phyloP scores from a whole-genome alignment of 2,329 filamentous ascomycete species.

The Periconia digitata region DNA sequence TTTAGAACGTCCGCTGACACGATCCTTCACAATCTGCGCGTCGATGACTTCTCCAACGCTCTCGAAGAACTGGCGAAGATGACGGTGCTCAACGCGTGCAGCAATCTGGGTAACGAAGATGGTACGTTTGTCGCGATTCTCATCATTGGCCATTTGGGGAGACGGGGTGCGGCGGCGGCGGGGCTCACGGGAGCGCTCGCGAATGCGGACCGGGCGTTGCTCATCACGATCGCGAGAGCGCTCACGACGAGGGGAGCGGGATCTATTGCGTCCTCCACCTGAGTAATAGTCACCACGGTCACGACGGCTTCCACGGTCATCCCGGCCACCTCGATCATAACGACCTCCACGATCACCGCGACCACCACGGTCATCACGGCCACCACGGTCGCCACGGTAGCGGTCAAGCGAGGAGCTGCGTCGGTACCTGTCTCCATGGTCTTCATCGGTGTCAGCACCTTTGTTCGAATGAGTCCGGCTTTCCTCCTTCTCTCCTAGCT shows the following conservation, averaged over 20 bases:
- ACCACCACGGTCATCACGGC: neutral
- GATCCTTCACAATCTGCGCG: constrained; percentile 97
- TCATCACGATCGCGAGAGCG: constrained; percentile 53
- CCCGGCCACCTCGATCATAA: constrained; percentile 16
- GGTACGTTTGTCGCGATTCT: constrained; percentile 94
- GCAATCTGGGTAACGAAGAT: constrained; percentile 99
- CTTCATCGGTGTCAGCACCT: constrained; percentile 41
- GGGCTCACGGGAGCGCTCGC: constrained; percentile 55
- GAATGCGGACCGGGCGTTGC: constrained; percentile 41
- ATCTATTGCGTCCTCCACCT: constrained; percentile 38
- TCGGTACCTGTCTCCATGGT: constrained; percentile 35
- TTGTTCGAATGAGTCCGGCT: constrained; percentile 34
- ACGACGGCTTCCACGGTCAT: neutral
- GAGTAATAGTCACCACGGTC: constrained; percentile 41
- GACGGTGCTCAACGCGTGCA: constrained; percentile 85
- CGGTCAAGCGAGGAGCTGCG: constrained; percentile 32
- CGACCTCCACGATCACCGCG: constrained; percentile 28
- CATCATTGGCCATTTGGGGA: constrained; percentile 82
- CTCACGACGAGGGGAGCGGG: constrained; percentile 44
- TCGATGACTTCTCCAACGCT: constrained; percentile 93
- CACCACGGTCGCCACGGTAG: constrained; percentile 13
- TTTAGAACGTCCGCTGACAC: constrained; percentile 95
- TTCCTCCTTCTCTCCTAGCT: constrained; percentile 33
- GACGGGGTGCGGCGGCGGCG: constrained; percentile 53
- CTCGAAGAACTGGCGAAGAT: constrained; percentile 93